phyloP scores from a whole-genome alignment of 768 basidiomycete genomes.

The Lepiota venenata region DNA sequence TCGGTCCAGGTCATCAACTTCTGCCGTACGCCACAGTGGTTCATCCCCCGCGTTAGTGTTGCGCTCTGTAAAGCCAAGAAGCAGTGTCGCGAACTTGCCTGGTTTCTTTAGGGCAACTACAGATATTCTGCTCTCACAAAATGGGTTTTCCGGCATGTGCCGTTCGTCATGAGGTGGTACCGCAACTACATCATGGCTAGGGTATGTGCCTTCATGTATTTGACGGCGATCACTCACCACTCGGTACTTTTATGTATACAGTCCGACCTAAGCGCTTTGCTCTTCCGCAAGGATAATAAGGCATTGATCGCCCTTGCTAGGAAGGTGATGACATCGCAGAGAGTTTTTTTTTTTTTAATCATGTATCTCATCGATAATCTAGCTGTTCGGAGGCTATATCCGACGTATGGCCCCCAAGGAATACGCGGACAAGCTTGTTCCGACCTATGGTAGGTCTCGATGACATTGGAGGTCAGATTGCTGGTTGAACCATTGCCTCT shows the following conservation, averaged over 20 bases:
- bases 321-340: conserved; percentile 22
- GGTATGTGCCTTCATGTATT: conserved; percentile 26
- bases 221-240: neutral
- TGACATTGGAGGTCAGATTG: neutral
- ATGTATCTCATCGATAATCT: neutral
- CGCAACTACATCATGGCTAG: conserved; percentile 44
- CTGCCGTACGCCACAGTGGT: conserved; percentile 60
- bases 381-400: conserved; percentile 43
- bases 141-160: conserved; percentile 54
- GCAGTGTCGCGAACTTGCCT: neutral
- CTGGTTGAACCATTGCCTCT: conserved; percentile 4
- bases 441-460: conserved; percentile 44
- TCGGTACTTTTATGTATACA: conserved; percentile 14
- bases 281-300: conserved; percentile 39
- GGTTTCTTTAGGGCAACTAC: conserved; percentile 28
- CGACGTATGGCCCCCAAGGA: conserved; percentile 44
- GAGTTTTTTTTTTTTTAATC: neutral
- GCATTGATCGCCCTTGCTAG: conserved; percentile 25
- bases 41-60: conserved; percentile 42
- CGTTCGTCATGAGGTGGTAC: conserved; percentile 45
- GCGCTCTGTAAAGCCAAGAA: neutral
- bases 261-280: conserved; percentile 34
- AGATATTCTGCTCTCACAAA: conserved; percentile 41
- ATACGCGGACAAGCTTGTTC: conserved; percentile 43
- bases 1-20: conserved; percentile 54